Percentiles rank a stretch among this genome's conserved stretches.
These are phyloP conservation scores for Pisolithus microcarpus DNA, from an alignment of 768 basidiomycete species.

Conservation along the genomic window DNA sequence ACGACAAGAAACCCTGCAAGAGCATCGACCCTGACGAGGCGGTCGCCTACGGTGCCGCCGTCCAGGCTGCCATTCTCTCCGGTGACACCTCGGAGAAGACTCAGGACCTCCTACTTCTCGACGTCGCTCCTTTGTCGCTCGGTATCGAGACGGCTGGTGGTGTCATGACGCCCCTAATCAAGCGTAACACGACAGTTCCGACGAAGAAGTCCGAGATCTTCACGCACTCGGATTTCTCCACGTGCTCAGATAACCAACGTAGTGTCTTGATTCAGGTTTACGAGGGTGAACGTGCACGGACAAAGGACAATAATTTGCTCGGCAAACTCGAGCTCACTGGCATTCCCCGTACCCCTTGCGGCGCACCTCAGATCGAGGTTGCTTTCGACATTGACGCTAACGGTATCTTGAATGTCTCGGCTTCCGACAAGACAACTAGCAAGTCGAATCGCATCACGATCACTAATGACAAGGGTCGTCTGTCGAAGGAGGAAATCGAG, in stretches of 20 bases:
- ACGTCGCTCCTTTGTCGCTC: conserved; percentile 91
- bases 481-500: neutral
- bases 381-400: neutral
- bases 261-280: conserved; percentile 50
- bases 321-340: conserved; percentile 80
- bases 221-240: conserved; percentile 95
- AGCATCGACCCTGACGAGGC: conserved; percentile 77
- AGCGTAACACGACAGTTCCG: neutral
- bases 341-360: conserved; percentile 57
- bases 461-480: neutral
- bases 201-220: conserved; percentile 21
- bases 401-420: neutral
- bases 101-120: conserved; percentile 89
- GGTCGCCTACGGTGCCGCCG: conserved; percentile 66
- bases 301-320: conserved; percentile 42
- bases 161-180: neutral
- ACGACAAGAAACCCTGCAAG: conserved; percentile 78
- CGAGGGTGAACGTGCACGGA: conserved; percentile 96
- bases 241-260: conserved; percentile 98
- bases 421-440: neutral
- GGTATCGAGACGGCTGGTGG: conserved; percentile 77
- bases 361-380: conserved; percentile 71
- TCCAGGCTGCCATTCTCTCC: conserved; percentile 60
- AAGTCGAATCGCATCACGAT: neutral
- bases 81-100: conserved; percentile 61